These are phyloP conservation scores for Fusarium mangiferae DNA, from an alignment of 2,329 filamentous ascomycete genomes.

Conservation along the genomic window DNA sequence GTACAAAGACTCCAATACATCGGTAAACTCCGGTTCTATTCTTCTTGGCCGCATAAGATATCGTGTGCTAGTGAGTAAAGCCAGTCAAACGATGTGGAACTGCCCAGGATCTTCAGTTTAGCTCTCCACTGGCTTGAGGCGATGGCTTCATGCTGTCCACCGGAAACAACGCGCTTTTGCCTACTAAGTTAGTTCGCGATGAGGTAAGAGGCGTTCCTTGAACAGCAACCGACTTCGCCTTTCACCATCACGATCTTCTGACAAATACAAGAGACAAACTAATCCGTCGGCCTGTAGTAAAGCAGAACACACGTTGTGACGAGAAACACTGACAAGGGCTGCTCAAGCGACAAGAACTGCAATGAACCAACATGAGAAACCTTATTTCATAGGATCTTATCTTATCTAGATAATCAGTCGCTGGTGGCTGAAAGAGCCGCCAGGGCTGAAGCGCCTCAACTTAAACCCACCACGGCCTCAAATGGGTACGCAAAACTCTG, in stretches of 20 bases:
- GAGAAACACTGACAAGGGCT: background rate
- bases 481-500: background rate
- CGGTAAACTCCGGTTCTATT: background rate
- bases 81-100: background rate
- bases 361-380: background rate
- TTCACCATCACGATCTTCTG: background rate
- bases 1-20: background rate
- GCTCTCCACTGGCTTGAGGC: background rate
- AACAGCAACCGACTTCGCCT: background rate
- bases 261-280: background rate
- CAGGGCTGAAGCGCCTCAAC: constrained; percentile 16
- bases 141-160: background rate
- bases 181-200: background rate
- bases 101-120: background rate
- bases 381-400: constrained; percentile 8
- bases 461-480: background rate
- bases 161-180: background rate
- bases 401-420: constrained; percentile 14
- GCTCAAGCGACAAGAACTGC: background rate
- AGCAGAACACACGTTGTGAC: background rate
- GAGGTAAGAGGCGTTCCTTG: background rate
- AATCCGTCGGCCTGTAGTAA: background rate
- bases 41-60: background rate
- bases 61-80: background rate
- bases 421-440: background rate